Base-by-base conservation (phyloP, 164 flowering plant species). In the Magnolia officinalis region DNA sequence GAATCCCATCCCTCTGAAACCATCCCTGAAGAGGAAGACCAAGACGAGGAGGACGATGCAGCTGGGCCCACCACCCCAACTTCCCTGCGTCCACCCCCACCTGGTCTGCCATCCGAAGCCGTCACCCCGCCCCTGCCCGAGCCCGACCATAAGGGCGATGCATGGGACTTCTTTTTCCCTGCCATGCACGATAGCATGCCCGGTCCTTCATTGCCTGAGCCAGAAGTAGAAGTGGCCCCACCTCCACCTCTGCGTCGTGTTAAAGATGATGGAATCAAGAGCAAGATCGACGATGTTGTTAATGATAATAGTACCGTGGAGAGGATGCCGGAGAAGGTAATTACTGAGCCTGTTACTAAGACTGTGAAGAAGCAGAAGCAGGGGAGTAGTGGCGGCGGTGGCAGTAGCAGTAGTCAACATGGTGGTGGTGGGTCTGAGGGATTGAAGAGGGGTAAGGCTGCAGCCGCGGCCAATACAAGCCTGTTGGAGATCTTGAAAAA, bases 101-200 rank as follows among this genome's bases (percentile, higher is more conserved):
- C 82, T 4, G 78, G 86, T 0, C 89, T 88, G 0, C 85, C 88
- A 79, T 87, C 61, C 78, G 81, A 45, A 74, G 66, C 21, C 63
- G 74, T 72, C 69, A 63, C 29, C 49, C 4, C 50, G 55, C 65
- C 26, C 2, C 2, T 49, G 21, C 86, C 84, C 70, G 64, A 55
- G 2, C 87, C 90, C 31, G 87, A 82, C 23, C 24, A 81, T 19
- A 86, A 67, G 21, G 0, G 78, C 65, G 85, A 83, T 18, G 79
- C 92, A 14, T 94, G 96, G 97, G 98, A 94, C 67, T 92, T 87
- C 78, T 91, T 94, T 77, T 88, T 87, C 18, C 70, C 72, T 21
- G 63, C 71, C 14, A 78, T 75, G 82, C 85, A 75, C 58, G 88
- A 84, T 0, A 19, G 81, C 50, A 84, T 88, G 83, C 80, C 81